These are phyloP conservation scores for Dactylellina sp. DNA, from an alignment of 2,329 filamentous ascomycete species.

Conservation along the genomic window DNA sequence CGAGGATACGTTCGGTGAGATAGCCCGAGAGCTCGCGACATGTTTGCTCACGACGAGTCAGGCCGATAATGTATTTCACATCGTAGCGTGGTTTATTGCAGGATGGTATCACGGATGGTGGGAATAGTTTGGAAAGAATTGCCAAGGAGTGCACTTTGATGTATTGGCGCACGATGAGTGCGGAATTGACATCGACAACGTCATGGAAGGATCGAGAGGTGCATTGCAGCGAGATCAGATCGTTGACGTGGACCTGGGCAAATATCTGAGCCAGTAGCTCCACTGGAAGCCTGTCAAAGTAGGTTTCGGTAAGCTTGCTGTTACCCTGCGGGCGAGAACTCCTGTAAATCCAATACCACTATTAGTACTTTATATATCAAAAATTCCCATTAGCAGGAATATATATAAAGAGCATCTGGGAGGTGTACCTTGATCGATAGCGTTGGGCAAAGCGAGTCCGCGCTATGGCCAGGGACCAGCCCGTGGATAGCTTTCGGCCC, in stretches of 20 bases:
- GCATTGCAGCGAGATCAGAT: slow-evolving; percentile 58
- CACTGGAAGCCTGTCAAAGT: slow-evolving; percentile 60
- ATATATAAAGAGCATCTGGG: background rate
- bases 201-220: slow-evolving; percentile 59
- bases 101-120: slow-evolving; percentile 46
- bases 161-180: slow-evolving; percentile 58
- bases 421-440: slow-evolving; percentile 40
- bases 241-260: slow-evolving; percentile 58
- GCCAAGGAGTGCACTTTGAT: slow-evolving; percentile 56
- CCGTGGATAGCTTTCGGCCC: slow-evolving; percentile 44
- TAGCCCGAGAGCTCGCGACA: slow-evolving; percentile 59
- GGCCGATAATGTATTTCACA: slow-evolving; percentile 58
- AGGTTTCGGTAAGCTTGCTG: slow-evolving; percentile 52
- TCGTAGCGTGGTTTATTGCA: slow-evolving; percentile 55
- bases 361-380: too few relatives aligned
- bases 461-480: slow-evolving; percentile 48
- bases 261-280: slow-evolving; percentile 61
- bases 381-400: too few relatives aligned
- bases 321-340: slow-evolving; percentile 27
- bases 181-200: slow-evolving; percentile 60
- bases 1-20: slow-evolving; percentile 58
- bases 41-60: slow-evolving; percentile 58
- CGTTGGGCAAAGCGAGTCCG: slow-evolving; percentile 46
- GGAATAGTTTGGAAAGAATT: slow-evolving; percentile 59
- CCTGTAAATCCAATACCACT: slow-evolving; percentile 15